Percentiles rank a stretch among this genome's conserved stretches.
These are phyloP conservation scores for Cryptococcus sp. DNA, from an alignment of 1,284 basidiomycete species.

Conservation along the genomic window DNA sequence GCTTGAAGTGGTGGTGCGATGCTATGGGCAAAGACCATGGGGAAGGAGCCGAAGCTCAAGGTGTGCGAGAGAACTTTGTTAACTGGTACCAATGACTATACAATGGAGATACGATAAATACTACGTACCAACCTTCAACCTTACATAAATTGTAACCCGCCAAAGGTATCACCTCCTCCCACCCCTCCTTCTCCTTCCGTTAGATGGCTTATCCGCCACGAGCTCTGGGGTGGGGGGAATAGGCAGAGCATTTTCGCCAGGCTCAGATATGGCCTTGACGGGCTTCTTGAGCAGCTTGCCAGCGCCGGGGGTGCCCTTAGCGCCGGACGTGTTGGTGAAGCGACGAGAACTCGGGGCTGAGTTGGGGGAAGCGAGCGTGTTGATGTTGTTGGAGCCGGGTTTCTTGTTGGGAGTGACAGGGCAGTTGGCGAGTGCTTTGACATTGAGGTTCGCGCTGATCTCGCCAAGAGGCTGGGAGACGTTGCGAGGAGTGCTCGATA, in stretches of 20 bases:
- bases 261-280: neutral
- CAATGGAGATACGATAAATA: too few relatives aligned
- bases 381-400: constrained; percentile 1
- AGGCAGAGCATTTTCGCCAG: neutral
- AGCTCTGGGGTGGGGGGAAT: neutral
- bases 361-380: neutral
- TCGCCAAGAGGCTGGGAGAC: constrained; percentile 2
- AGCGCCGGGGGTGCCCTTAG: constrained; percentile 40
- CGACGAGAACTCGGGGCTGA: neutral
- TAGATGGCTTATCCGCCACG: neutral
- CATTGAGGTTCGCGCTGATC: constrained; percentile 8
- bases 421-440: constrained; percentile 5
- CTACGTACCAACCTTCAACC: too few relatives aligned
- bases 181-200: neutral
- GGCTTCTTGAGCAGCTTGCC: constrained; percentile 34
- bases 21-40: too few relatives aligned
- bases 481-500: neutral
- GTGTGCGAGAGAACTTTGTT: too few relatives aligned
- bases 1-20: too few relatives aligned
- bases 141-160: too few relatives aligned
- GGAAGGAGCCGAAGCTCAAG: too few relatives aligned
- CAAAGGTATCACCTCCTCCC: neutral
- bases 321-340: neutral
- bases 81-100: too few relatives aligned
- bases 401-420: neutral